Evolutionary conservation across 2,329 filamentous ascomycete genomes (phyloP).

Genomic region (Fonsecaea pugnacius): DNA sequence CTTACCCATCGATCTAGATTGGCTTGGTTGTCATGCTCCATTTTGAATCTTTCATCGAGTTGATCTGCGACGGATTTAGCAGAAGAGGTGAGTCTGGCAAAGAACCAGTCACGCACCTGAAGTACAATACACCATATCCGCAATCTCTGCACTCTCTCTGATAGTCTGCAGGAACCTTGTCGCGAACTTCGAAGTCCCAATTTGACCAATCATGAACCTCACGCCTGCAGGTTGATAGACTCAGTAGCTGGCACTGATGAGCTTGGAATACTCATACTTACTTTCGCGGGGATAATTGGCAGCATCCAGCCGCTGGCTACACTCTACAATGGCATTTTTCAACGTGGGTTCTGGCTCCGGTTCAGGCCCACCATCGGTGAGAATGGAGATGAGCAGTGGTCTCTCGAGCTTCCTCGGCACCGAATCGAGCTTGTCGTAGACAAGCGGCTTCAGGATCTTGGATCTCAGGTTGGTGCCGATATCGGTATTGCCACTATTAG

Average conservation of each 20-base stretch:
- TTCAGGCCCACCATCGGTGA: not conserved
- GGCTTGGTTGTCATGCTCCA: not conserved
- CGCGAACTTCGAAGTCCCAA: not conserved
- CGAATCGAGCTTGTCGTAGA: not conserved
- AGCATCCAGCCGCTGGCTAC: not conserved
- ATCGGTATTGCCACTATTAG: not conserved
- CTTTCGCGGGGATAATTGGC: not conserved
- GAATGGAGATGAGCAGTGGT: constrained; percentile 1
- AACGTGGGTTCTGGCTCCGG: not conserved
- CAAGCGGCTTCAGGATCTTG: not conserved
- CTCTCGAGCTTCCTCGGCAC: not conserved
- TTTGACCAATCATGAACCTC: not conserved
- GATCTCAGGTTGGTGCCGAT: not conserved
- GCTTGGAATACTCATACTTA: not conserved
- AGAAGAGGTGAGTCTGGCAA: not conserved
- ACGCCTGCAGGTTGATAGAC: not conserved
- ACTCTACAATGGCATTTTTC: constrained; percentile 2
- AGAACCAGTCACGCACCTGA: not conserved
- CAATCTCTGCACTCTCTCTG: not conserved
- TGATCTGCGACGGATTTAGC: not conserved
- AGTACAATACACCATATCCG: not conserved
- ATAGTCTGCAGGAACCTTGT: not conserved
- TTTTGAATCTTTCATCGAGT: constrained; percentile 3
- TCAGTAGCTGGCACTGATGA: not conserved
- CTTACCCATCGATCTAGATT: constrained; percentile 2